Evolutionary conservation across 805 yeast species (phyloP), one percentile per base, ranked within the genome.

Genomic region (Spathaspora arborariae): DNA sequence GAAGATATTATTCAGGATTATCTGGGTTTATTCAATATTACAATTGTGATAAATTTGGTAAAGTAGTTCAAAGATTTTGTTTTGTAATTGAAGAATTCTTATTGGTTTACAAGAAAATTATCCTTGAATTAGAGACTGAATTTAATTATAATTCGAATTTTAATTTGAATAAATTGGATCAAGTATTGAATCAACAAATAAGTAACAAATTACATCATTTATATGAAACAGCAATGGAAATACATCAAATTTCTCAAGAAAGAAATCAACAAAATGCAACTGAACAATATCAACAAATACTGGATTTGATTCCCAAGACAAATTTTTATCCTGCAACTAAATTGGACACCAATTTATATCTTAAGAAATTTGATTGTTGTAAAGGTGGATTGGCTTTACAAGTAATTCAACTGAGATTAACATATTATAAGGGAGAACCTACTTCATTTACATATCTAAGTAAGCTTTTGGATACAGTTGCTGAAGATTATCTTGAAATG

Each of bases 301-400:
- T 21, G 40, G 26, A 34, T 7, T 13, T 34, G 6, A 34, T 34
- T 13, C 19, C 37, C 37, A 34, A 34, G 13, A 7, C 37, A n/a
- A 34, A 34, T 18, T 37, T n/a, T 40, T 11, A 19, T 13, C 8
- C 35, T 20, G 24, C 36, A 16, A 11, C 35, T 2, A 20, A 13
- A 11, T 5, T 24, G 3, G 42, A 45, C 20, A 39, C 45, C 11
- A 61, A 75, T 8, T 26, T 45, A 42, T 44, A 40, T 35, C 27
- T 40, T 27, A 43, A 44, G n/a, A 70, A 70, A 35, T 77, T 81
- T 45, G 70, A 75, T 35, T 67, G 72, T 19, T 85, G 84, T 18
- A 87, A 85, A 64, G 98, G 99, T 27, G 96, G 97, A 0, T 62
- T 84, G 10, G 77, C 87, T 0, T 63, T 92, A 34, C 70, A 77